phyloP scores from a whole-genome alignment of 2,329 filamentous ascomycete genomes.

The Paraphoma sp. region DNA sequence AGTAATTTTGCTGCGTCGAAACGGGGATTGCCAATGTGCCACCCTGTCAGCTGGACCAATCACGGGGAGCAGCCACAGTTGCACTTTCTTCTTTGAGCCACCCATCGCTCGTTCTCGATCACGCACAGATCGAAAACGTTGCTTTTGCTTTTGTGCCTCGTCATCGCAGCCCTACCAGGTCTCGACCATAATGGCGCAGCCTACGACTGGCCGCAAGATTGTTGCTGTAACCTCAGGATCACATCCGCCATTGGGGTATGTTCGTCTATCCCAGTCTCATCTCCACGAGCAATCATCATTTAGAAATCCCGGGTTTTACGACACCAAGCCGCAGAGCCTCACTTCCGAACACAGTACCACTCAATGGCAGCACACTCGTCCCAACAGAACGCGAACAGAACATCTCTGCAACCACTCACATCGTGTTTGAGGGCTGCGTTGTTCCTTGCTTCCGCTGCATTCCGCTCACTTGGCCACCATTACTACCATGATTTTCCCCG shows the following conservation, averaged over 20 bases:
- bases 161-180: not conserved
- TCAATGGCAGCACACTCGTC: constrained; percentile 12
- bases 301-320: not conserved
- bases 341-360: not conserved
- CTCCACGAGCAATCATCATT: not conserved
- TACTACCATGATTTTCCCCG: constrained; percentile 13
- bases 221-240: too few relatives aligned
- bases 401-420: constrained; percentile 11
- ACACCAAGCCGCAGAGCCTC: constrained; percentile 16
- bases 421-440: not conserved
- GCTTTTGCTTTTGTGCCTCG: not conserved
- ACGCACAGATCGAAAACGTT: not conserved
- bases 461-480: constrained; percentile 15
- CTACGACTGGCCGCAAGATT: not conserved
- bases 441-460: constrained; percentile 11
- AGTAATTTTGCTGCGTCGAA: not conserved
- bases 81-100: not conserved
- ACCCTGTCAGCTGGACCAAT: not conserved
- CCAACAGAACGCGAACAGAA: constrained; percentile 11
- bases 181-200: not conserved
- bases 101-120: not conserved
- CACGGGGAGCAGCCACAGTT: constrained; percentile 4
- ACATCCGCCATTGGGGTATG: constrained; percentile 21
- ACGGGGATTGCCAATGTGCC: constrained; percentile 5
- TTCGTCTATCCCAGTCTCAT: not conserved